phyloP scores from a whole-genome alignment of 176 grass and related monocot genomes.

The Dendrocalamus sinicus region DNA sequence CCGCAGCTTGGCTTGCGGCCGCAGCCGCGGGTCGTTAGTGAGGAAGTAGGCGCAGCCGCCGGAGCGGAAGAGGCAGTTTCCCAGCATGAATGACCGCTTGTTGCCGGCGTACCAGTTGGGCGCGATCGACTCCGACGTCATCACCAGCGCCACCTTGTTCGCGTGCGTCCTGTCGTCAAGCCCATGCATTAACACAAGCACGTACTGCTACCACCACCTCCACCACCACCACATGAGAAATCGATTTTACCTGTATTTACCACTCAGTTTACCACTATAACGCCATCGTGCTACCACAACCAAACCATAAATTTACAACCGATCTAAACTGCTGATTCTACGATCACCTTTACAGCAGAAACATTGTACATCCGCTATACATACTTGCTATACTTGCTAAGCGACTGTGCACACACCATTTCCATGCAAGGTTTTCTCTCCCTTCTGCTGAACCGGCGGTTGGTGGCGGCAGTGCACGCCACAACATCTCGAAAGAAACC shows the following conservation, averaged over 20 bases:
- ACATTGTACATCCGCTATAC: not conserved
- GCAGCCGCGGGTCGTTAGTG: constrained; percentile 54
- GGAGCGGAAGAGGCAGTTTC: constrained; percentile 95
- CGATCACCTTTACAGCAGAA: not conserved
- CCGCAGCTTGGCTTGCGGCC: constrained; percentile 52
- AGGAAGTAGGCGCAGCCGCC: constrained; percentile 95
- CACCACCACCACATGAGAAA: not conserved
- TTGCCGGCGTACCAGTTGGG: constrained; percentile 95
- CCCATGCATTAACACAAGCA: too few relatives aligned
- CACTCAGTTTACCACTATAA: not conserved
- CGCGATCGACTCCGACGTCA: constrained; percentile 89
- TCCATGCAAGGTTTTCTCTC: not conserved
- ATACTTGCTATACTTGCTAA: not conserved
- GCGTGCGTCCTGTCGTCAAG: constrained; percentile 34
- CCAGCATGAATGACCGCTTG: constrained; percentile 82
- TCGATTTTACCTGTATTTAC: not conserved
- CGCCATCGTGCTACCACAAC: not conserved
- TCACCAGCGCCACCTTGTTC: constrained; percentile 66
- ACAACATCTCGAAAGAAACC: not conserved
- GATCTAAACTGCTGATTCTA: fast-evolving
- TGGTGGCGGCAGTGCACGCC: not conserved
- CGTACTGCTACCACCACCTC: too few relatives aligned
- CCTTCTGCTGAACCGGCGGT: not conserved
- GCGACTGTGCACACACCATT: not conserved
- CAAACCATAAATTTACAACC: not conserved